Evolutionary conservation across 768 basidiomycete species (phyloP), one percentile per base, ranked within the genome.

Genomic region (Leccinum disarticulatum): DNA sequence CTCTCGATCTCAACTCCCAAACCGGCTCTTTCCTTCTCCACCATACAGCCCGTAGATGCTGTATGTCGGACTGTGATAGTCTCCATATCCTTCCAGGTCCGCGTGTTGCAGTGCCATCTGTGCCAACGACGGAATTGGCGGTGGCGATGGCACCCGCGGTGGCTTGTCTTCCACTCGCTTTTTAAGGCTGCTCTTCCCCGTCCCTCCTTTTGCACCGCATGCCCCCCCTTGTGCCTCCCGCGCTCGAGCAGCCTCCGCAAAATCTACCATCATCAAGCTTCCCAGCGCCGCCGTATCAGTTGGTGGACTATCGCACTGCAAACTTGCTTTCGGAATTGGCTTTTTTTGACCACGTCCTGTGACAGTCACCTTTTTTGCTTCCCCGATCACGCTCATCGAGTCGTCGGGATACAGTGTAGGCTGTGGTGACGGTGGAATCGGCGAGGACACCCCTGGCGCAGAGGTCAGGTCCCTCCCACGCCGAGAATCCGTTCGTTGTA

Each of bases 31-130:
- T 64, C 83, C 75, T 48, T 86, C 85, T 28, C 74, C 78, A 55
- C 84, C 87, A 67, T 91, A 91, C 63, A 91, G 64, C 43, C 87
- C 87, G 67, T 88, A 92, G 57, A 93, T 83, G 69, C 90, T 93
- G 64, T 92, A 92, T 6, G 91, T 92, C 17, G 91, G 89, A 66
- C 90, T 90, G 61, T 85, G 79, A 61, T 92, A 91, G 52, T 83
- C 83, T 6, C 77, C 81, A 71, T 82, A 88, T 4, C 79, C 85
- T 55, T 86, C 82, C 5, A 83, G 81, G 58, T 88, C 83, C 2
- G 76, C 72, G 61, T 88, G 87, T 49, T 83, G 80, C 68, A 91
- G 69, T 52, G 81, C 90, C 89, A 92, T 70, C 73, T 91, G 91
- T 9, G 88, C 77, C 55, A 92, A 70, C 27, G 88, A 89, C 11